Base-by-base conservation (phyloP, 345 rosid genomes). In the Barbarea vulgaris region DNA sequence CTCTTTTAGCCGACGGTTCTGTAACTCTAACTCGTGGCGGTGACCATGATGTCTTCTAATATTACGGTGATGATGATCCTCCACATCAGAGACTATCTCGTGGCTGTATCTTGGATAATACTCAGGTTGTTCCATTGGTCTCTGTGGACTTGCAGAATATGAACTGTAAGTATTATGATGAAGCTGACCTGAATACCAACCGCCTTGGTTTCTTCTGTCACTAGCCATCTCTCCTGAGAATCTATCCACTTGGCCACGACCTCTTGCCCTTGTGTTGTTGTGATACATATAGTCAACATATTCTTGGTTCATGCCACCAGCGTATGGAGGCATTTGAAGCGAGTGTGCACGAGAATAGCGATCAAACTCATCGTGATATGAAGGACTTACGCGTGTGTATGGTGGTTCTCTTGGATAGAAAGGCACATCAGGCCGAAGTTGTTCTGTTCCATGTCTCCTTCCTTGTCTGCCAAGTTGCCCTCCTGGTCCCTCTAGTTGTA, bases 141-240 rank as follows among this genome's bases (percentile, higher is more conserved):
- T 84, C 63, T 82, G 90, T 57, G 97, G 87, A 82, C 88, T 91
- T 55, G 86, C 75, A 58, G 86, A 62, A 69, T 77, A 83, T 60
- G 96, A 86, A 67, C 83, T 79, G 53, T 79, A 77, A 72, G 72
- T 30, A 52, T 68, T 78, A 77, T 67, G 61, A 77, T 67, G 61
- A 59, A 68, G 61, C 72, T 76, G 77, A 73, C 72, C 80, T 30
- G 85, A 83, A 65, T 68, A 81, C 79, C 61, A 80, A 70, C 83
- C 80, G 27, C 53, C 39, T 50, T 59, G 83, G 78, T 82, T 75
- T 60, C 86, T 66, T 24, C 70, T 74, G 62, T 63, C 78, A 21
- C 67, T 17, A 18, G 67, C 70, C 73, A 72, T 53, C 62, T 83
- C 91, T 28, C 82, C 96, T 34, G 91, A 88, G 77, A 78, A 83